phyloP scores from a whole-genome alignment of 1,139 yeast species.

The Komagataea norvegica region DNA sequence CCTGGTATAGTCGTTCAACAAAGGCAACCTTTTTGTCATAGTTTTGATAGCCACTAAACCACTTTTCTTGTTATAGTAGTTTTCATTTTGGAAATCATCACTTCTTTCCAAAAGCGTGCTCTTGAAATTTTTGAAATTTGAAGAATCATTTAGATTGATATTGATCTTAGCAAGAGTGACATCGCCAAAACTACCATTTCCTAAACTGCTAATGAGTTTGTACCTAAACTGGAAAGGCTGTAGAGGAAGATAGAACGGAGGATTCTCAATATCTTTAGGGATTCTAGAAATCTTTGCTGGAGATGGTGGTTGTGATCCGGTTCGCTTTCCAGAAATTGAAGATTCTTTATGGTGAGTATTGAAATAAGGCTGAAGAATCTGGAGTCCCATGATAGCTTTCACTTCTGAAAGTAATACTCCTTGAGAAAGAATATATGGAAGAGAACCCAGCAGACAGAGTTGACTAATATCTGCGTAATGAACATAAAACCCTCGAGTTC shows the following conservation, averaged over 20 bases:
- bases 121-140: slow-evolving; percentile 16
- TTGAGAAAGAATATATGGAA: slow-evolving; percentile 13
- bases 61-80: slow-evolving; percentile 29
- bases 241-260: slow-evolving; percentile 40
- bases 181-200: slow-evolving; percentile 76
- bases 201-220: slow-evolving; percentile 49
- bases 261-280: slow-evolving; percentile 34
- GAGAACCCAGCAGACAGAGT: slow-evolving; percentile 13
- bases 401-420: slow-evolving; percentile 7
- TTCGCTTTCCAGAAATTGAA: neutral
- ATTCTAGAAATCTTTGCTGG: slow-evolving; percentile 9
- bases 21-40: slow-evolving; percentile 52
- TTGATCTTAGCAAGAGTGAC: slow-evolving; percentile 57
- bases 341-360: slow-evolving; percentile 5
- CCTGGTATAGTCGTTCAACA: slow-evolving; percentile 51
- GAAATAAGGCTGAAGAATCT: slow-evolving; percentile 5
- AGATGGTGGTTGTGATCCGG: slow-evolving; percentile 6
- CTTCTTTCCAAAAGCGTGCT: slow-evolving; percentile 45
- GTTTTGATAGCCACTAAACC: slow-evolving; percentile 80
- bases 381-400: slow-evolving; percentile 7
- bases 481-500: slow-evolving; percentile 8
- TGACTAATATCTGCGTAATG: slow-evolving; percentile 7
- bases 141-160: slow-evolving; percentile 21
- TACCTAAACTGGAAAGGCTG: slow-evolving; percentile 43
- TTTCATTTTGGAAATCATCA: slow-evolving; percentile 25